Evolutionary conservation across 179 eudicot genomes (phyloP).

Genomic region (Patellifolia procumbens): DNA sequence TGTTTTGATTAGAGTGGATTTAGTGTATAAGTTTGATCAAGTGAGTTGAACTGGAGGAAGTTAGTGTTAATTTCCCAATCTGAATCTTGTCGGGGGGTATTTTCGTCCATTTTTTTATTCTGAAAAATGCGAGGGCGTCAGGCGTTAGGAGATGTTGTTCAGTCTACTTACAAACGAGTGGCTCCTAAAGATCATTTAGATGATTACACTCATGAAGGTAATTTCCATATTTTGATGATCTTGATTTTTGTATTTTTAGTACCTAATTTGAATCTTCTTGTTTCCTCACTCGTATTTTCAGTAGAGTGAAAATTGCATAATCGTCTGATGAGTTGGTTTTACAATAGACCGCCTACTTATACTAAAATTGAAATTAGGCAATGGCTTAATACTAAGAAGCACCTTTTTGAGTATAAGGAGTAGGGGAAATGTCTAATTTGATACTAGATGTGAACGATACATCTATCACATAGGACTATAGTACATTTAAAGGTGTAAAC

Average conservation of each 20-base stretch:
- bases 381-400: no score
- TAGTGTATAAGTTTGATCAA: not conserved
- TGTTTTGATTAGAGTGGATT: not conserved
- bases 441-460: no score
- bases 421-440: no score
- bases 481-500: no score
- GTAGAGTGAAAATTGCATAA: no score
- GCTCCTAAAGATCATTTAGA: constrained; percentile 49
- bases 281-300: not conserved
- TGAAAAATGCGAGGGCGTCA: constrained; percentile 60
- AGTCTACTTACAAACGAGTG: constrained; percentile 56
- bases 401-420: no score
- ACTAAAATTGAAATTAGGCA: no score
- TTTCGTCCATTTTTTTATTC: constrained; percentile 9
- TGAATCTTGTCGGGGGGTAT: not conserved
- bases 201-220: constrained; percentile 37
- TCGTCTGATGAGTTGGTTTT: no score
- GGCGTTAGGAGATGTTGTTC: constrained; percentile 36
- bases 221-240: constrained; percentile 1
- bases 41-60: not conserved
- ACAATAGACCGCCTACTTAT: no score
- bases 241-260: not conserved
- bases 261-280: not conserved
- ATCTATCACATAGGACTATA: no score
- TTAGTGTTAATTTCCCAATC: not conserved